A percentile compares a stretch with the other conserved stretches of the same genome.
Conservation (phyloP, 768 basidiomycete genomes). For the Suillus americanus region DNA sequence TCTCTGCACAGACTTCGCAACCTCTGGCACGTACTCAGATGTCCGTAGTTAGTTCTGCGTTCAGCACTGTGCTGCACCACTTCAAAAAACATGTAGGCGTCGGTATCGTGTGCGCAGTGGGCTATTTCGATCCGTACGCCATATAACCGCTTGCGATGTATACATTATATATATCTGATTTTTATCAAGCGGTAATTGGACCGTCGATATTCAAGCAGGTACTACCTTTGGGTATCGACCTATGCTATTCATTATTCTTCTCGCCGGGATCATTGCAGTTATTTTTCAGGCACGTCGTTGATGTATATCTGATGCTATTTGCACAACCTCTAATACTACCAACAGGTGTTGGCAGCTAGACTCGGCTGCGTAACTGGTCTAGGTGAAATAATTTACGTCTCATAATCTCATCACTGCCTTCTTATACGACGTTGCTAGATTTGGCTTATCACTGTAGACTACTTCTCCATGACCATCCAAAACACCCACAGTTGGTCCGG, state of each 20-base stretch:
- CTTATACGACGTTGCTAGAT: conserved; percentile 27
- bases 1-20: conserved; percentile 8
- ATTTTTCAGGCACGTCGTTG: conserved; percentile 34
- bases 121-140: conserved; percentile 36
- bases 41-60: conserved; percentile 6
- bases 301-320: background rate
- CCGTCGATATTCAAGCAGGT: conserved; percentile 44
- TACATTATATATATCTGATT: background rate
- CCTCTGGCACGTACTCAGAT: conserved; percentile 4
- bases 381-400: conserved; percentile 13
- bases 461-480: conserved; percentile 44
- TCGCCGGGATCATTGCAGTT: conserved; percentile 45
- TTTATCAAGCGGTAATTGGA: conserved; percentile 38
- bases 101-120: conserved; percentile 39
- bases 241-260: conserved; percentile 45
- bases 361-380: conserved; percentile 36
- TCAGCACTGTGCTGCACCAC: conserved; percentile 25
- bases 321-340: background rate
- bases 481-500: conserved; percentile 36
- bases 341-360: conserved; percentile 40
- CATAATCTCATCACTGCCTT: background rate
- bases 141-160: background rate
- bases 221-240: conserved; percentile 43
- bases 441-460: conserved; percentile 48
- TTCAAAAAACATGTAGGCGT: conserved; percentile 36